Evolutionary conservation across 2,329 filamentous ascomycete genomes (phyloP).

Genomic region (Lasiodiplodia gonubiensis): DNA sequence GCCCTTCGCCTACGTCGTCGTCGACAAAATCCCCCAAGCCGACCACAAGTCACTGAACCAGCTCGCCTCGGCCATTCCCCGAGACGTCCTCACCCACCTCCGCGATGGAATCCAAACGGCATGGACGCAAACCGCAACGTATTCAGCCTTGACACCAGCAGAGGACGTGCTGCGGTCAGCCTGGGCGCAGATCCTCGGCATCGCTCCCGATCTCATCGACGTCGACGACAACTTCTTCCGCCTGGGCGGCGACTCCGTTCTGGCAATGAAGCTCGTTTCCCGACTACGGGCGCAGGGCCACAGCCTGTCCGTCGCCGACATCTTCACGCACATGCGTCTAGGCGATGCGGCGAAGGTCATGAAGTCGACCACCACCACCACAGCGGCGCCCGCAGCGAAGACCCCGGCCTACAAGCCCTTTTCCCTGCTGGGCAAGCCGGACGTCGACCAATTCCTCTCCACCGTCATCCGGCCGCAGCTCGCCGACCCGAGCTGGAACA

Average conservation of each 20-base stretch:
- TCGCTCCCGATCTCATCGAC: constrained; percentile 43
- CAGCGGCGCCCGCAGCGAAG: constrained; percentile 32
- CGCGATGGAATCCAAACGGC: constrained; percentile 33
- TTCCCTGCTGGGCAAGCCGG: constrained; percentile 52
- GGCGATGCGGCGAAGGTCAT: constrained; percentile 61
- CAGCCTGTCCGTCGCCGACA: constrained; percentile 49
- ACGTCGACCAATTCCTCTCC: constrained; percentile 54
- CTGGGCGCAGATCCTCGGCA: constrained; percentile 38
- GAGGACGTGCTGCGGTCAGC: constrained; percentile 37
- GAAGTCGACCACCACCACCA: constrained; percentile 41
- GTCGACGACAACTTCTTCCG: constrained; percentile 51
- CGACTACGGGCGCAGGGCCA: constrained; percentile 44
- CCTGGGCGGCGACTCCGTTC: constrained; percentile 55
- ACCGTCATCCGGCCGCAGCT: constrained; percentile 59
- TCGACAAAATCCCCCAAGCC: constrained; percentile 38
- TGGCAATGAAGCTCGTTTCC: constrained; percentile 53
- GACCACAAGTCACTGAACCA: neutral
- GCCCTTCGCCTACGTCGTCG: constrained; percentile 46
- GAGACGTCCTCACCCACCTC: constrained; percentile 34
- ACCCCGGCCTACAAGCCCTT: constrained; percentile 52
- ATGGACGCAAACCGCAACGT: neutral
- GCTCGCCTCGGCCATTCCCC: neutral
- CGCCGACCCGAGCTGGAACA: constrained; percentile 56
- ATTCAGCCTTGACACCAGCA: constrained; percentile 31
- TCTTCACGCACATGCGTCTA: constrained; percentile 52